Conservation (phyloP, 768 basidiomycete species). For the Rhizopogon sp. region DNA sequence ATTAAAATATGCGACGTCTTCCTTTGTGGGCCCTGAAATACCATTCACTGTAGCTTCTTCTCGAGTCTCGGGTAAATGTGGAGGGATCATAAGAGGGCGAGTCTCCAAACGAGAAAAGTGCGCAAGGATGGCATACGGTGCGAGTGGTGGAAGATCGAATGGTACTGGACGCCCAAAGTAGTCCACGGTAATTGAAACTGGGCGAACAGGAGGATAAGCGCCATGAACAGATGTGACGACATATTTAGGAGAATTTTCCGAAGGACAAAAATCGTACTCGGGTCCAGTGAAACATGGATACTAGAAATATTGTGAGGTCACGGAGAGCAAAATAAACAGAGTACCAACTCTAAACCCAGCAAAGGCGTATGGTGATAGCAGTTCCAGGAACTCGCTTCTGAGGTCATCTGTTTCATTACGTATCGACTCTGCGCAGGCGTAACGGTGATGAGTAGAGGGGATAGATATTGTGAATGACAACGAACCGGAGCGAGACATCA, state of each 20-base stretch:
- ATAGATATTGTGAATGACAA: conserved; percentile 2
- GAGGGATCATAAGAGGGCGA: conserved; percentile 30
- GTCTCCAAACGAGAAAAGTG: conserved; percentile 43
- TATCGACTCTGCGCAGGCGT: conserved; percentile 24
- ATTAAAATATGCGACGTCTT: conserved; percentile 42
- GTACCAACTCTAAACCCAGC: conserved; percentile 44
- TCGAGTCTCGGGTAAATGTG: conserved; percentile 35
- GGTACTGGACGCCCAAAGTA: conserved; percentile 39
- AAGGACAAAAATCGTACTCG: conserved; percentile 27
- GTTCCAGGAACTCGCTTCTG: conserved; percentile 28
- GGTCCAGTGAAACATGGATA: conserved; percentile 36
- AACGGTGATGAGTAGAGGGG: neutral
- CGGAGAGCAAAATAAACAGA: neutral
- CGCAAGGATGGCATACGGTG: conserved; percentile 42
- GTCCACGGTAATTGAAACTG: conserved; percentile 24
- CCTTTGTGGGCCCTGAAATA: conserved; percentile 36
- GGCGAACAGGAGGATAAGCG: conserved; percentile 25
- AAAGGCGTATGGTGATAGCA: conserved; percentile 42
- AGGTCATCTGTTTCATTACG: conserved; percentile 28
- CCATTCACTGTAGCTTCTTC: conserved; percentile 26
- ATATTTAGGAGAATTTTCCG: conserved; percentile 8
- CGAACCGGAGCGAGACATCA: conserved; percentile 33
- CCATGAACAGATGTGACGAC: conserved; percentile 17
- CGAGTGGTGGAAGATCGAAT: conserved; percentile 36
- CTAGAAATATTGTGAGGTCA: conserved; percentile 11